A percentile compares a stretch with the other conserved stretches of the same genome.
phyloP scores from a whole-genome alignment of 1,284 basidiomycete species.

The Leccinum pachyderme region DNA sequence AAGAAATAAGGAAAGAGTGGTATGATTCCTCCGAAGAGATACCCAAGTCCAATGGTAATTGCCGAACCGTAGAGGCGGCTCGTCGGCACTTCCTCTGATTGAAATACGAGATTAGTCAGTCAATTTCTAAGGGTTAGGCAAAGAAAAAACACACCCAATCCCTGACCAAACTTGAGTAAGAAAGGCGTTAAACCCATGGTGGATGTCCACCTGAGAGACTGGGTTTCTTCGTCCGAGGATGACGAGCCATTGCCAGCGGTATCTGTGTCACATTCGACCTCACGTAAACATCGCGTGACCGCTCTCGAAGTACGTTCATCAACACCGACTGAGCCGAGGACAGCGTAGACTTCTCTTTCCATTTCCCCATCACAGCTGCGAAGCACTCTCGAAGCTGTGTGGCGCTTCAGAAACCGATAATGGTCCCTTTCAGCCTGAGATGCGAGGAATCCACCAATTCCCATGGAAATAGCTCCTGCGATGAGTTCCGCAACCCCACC shows the following conservation, averaged over 20 bases:
- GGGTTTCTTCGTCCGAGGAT: slow-evolving; percentile 46
- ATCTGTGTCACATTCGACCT: slow-evolving; percentile 54
- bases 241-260: slow-evolving; percentile 21
- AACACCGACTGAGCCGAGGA: slow-evolving; percentile 88
- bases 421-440: slow-evolving; percentile 96
- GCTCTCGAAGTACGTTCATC: slow-evolving; percentile 77
- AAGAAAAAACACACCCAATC: slow-evolving; percentile 59
- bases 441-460: slow-evolving; percentile 95
- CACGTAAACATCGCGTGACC: slow-evolving; percentile 74
- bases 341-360: slow-evolving; percentile 89
- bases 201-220: slow-evolving; percentile 59
- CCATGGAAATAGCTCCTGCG: slow-evolving; percentile 96
- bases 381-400: slow-evolving; percentile 78
- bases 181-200: slow-evolving; percentile 87
- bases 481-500: slow-evolving; percentile 92
- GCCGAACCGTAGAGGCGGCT: slow-evolving; percentile 77
- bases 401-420: slow-evolving; percentile 77
- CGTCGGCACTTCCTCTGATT: slow-evolving; percentile 77
- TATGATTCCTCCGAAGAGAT: slow-evolving; percentile 85
- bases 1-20: slow-evolving; percentile 93
- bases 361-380: slow-evolving; percentile 92
- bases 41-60: slow-evolving; percentile 88
- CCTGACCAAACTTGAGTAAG: slow-evolving; percentile 90
- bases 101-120: not conserved
- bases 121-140: not conserved